These are phyloP conservation scores for Aureobasidium leucospermi DNA, from an alignment of 2,329 filamentous ascomycete genomes.

Conservation along the genomic window DNA sequence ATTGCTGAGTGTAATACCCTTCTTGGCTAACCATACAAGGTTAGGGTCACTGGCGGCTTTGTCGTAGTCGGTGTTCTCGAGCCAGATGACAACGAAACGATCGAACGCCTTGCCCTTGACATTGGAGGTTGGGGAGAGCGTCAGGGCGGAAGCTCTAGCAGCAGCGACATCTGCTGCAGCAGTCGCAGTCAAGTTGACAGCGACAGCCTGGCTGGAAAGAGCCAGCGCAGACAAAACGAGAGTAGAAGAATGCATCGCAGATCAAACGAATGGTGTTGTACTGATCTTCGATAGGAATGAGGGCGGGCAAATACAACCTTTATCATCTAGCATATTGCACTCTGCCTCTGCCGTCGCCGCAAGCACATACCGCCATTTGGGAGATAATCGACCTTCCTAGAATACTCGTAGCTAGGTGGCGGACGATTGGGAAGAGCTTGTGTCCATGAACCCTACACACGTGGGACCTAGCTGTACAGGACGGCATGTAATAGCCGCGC, in stretches of 20 bases:
- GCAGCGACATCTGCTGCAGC: constrained; percentile 44
- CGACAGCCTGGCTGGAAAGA: constrained; percentile 24
- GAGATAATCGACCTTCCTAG: not conserved
- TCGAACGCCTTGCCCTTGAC: constrained; percentile 67
- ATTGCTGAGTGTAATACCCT: constrained; percentile 55
- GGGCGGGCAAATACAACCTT: not conserved
- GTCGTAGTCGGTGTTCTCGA: constrained; percentile 67
- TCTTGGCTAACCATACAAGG: constrained; percentile 49
- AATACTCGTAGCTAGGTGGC: not conserved
- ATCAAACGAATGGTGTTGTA: not conserved
- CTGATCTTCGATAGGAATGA: not conserved
- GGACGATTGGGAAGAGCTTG: not conserved
- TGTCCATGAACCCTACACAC: constrained; percentile 4
- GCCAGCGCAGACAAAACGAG: constrained; percentile 22
- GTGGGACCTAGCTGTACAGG: not conserved
- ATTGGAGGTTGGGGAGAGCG: constrained; percentile 52
- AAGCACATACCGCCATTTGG: not conserved
- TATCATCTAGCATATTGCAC: not conserved
- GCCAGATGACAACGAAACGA: constrained; percentile 65
- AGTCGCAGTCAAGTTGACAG: constrained; percentile 42
- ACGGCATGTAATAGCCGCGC: not conserved
- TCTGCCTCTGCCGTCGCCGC: not conserved
- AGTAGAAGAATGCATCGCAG: constrained; percentile 6
- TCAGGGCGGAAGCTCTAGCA: constrained; percentile 54
- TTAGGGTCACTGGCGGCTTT: constrained; percentile 57